Evolutionary conservation across 1,284 basidiomycete species (phyloP), one percentile per base, ranked within the genome.

Genomic region (Naganishia liquefaciens): DNA sequence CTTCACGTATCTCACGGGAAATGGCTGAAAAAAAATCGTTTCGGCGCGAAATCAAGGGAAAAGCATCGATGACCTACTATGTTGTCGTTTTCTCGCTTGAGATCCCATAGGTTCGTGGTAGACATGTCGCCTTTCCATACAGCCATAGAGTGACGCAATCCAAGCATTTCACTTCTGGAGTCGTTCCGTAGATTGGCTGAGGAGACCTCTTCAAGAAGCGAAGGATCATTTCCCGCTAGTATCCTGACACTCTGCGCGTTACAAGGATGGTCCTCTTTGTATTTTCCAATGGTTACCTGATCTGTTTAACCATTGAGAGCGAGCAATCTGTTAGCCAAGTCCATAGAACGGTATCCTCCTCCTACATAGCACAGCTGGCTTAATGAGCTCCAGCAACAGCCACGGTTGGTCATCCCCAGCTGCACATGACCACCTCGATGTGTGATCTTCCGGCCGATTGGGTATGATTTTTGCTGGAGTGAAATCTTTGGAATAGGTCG

Each of bases 181-280:
- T 64, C 63, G 37, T 68, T 68, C 23, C 49, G 39, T 4, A 68
- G 47, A 15, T 43, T 51, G 17, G 30, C 33, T 28, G 25, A 15
- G 5, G 42, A 50, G 23, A 68, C 51, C 44, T 54, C 51, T 25
- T 54, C 42, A 5, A 68, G 55, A 40, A 57, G 50, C 5, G 37
- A 51, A 17, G 57, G 58, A n/a, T 30, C n/a, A n/a, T 47, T 25
- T 5, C 66, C 66, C 19, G 63, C 66, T 21, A 60, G 30, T 30
- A 68, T 57, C 21, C 51, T 64, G 23, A 68, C 30, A 27, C 44
- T 43, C 37, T 64, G 66, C 13, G 66, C 49, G 44, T 68, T 68
- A 39, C 66, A 68, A 1, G 66, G 66, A 62, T 68, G 66, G 30
- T 44, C 44, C 42, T 68, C 63, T 21, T 62, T 37, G 39, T 58